phyloP scores from a whole-genome alignment of 306 rosid genomes.

The Vigna radiata region DNA sequence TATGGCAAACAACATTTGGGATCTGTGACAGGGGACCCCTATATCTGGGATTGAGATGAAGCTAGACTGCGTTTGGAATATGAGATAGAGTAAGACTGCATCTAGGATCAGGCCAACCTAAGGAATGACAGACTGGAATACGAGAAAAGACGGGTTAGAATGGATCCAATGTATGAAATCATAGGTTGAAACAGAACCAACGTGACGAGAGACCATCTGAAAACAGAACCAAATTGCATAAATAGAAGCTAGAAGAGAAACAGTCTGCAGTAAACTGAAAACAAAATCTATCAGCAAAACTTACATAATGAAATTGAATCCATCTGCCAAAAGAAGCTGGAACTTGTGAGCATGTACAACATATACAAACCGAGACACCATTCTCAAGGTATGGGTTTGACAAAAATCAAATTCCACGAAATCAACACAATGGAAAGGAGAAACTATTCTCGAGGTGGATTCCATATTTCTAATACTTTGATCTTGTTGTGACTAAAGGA shows the following conservation, averaged over 20 bases:
- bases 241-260: conserved; percentile 1
- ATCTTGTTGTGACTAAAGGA: too few species aligned
- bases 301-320: background rate
- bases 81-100: background rate
- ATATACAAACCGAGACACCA: background rate
- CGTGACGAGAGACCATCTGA: background rate
- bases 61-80: background rate
- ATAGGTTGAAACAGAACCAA: background rate
- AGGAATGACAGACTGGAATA: background rate
- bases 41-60: background rate
- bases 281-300: background rate
- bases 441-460: too few species aligned
- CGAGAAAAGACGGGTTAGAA: background rate
- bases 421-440: background rate
- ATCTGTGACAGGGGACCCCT: background rate
- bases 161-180: background rate
- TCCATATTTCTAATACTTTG: too few species aligned
- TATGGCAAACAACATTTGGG: too few species aligned
- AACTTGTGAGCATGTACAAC: background rate
- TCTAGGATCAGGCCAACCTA: background rate
- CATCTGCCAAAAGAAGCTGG: background rate
- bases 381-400: background rate
- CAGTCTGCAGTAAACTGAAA: background rate
- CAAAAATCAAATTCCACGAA: background rate
- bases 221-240: background rate